Base-by-base conservation (phyloP, 2,329 filamentous ascomycete genomes). In the Neurospora sp. region DNA sequence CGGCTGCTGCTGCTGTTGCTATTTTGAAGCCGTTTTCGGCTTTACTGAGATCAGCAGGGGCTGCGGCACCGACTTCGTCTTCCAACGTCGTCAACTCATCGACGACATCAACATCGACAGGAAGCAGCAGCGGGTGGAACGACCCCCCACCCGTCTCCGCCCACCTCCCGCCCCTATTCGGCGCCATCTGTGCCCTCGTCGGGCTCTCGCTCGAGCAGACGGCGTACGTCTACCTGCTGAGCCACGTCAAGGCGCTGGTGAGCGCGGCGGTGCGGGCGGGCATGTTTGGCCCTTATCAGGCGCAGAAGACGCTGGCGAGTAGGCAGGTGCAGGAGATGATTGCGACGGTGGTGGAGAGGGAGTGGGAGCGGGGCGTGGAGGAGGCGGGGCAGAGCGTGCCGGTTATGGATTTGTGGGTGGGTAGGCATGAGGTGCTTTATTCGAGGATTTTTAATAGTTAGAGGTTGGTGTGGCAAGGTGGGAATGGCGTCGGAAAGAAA, bases 371-470 rank as follows among this genome's bases (percentile, higher is more conserved):
- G 70, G 78, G 75, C 1, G 82, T 90, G 0, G 89, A 91, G 70
- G 86, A 90, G 72, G 91, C 92, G 3, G 91, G 90, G 5, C 91
- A 95, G 82, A 89, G 83, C 69, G 89, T 93, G 72, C 92, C 92
- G 1, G 86, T 89, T 1, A 89, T 95, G 86, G 92, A 96, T 81
- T 78, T 96, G 39, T 96, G 92, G 92, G 85, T 93, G 76, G 92
- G 92, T 3, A 85, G 92, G 77, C 92, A 96, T 79, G 92, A 96
- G 83, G 82, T 93, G 77, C 79, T 96, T 73, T 96, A 96, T 79
- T 94, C 91, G 71, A 87, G 92, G 75, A 95, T 96, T 69, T 96
- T 96, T 77, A 96, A 96, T 80, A 94, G 91, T 75, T 95, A 76
- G 80, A 74, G 78, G 36, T 36, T 36, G 33, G 33, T 36, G 7